Evolutionary conservation across 176 grass and related monocot genomes (phyloP).

Genomic region (Triticum dicoccoides): DNA sequence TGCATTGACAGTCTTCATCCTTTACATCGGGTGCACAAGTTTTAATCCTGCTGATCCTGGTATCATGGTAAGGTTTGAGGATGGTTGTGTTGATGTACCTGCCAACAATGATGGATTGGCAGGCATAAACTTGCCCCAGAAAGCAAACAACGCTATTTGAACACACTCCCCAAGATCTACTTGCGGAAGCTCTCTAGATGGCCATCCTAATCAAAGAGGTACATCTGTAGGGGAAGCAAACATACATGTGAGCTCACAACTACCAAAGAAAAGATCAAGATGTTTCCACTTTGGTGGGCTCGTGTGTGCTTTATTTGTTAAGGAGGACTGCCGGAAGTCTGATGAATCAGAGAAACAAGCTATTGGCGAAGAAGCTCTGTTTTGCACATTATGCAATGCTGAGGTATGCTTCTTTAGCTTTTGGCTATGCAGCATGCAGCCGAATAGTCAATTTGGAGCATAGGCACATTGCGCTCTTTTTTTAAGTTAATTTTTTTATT

Average conservation of each 20-base stretch:
- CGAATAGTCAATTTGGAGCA: too few species aligned
- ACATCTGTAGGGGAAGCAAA: constrained; percentile 43
- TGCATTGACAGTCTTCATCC: constrained; percentile 86
- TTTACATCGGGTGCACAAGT: constrained; percentile 93
- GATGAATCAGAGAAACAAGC: constrained; percentile 71
- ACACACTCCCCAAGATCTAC: constrained; percentile 59
- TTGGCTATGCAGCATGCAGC: neutral
- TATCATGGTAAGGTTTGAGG: constrained; percentile 93
- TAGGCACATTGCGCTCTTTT: too few species aligned
- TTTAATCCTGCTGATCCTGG: constrained; percentile 99
- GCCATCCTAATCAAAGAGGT: constrained; percentile 55
- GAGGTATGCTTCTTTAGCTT: constrained; percentile 56
- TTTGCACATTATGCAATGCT: constrained; percentile 96
- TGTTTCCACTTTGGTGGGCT: constrained; percentile 78
- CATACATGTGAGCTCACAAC: constrained; percentile 26
- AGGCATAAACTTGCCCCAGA: constrained; percentile 40
- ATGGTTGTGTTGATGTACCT: constrained; percentile 60
- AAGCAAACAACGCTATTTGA: constrained; percentile 52
- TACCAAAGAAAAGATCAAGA: constrained; percentile 52
- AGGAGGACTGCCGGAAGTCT: constrained; percentile 79
- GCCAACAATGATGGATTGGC: constrained; percentile 39
- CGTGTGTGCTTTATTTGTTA: constrained; percentile 81
- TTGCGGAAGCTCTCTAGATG: constrained; percentile 72
- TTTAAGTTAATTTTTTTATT: too few species aligned
- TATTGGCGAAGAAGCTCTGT: constrained; percentile 79